A percentile compares a stretch with the other conserved stretches of the same genome.
Conservation (phyloP, 129 eudicot genomes). For the Scalesia atractyloides region DNA sequence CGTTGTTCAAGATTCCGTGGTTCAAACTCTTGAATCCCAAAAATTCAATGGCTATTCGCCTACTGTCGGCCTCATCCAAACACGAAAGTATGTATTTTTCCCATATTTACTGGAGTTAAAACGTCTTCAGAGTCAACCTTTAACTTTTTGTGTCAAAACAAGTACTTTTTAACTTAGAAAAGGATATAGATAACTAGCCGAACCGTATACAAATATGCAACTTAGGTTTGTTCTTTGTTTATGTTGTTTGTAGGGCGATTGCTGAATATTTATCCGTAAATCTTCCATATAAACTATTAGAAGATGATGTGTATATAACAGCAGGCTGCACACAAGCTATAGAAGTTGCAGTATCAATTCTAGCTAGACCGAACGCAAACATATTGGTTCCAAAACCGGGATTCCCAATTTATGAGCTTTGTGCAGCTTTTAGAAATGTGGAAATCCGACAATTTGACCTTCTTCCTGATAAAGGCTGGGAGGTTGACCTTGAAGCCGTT, state of each 20-base stretch:
- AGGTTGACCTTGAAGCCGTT: constrained; percentile 63
- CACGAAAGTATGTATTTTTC: constrained; percentile 56
- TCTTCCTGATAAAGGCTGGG: constrained; percentile 75
- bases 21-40: constrained; percentile 53
- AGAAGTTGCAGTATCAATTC: constrained; percentile 66
- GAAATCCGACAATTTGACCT: constrained; percentile 79
- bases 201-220: not conserved
- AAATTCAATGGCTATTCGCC: constrained; percentile 92
- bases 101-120: not conserved
- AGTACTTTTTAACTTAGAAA: not conserved
- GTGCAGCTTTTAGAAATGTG: constrained; percentile 78
- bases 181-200: too few relatives aligned
- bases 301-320: constrained; percentile 85
- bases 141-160: constrained; percentile 12
- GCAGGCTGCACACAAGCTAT: constrained; percentile 97
- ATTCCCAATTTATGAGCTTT: constrained; percentile 87
- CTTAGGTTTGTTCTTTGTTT: constrained; percentile 11
- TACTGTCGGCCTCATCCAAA: constrained; percentile 87
- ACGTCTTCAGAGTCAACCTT: not conserved
- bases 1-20: constrained; percentile 62
- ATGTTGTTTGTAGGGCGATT: constrained; percentile 62
- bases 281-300: constrained; percentile 67
- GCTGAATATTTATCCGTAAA: constrained; percentile 69
- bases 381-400: constrained; percentile 91
- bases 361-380: constrained; percentile 80